phyloP scores from a whole-genome alignment of 2,329 filamentous ascomycete genomes.

The Chrysoporthe cubensis region DNA sequence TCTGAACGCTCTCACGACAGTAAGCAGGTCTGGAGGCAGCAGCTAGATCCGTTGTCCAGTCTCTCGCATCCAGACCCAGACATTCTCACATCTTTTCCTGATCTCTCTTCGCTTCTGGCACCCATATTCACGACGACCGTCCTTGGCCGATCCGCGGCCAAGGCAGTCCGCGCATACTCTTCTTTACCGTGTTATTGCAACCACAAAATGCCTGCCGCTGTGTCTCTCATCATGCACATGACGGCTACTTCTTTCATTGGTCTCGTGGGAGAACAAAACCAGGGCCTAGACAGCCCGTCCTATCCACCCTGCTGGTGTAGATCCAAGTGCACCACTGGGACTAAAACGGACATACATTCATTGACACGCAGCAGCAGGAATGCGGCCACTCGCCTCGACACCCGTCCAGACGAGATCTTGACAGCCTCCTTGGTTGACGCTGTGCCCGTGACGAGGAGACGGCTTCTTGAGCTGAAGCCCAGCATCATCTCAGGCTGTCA shows the following conservation, averaged over 20 bases:
- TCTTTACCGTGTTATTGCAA: slow-evolving; percentile 33
- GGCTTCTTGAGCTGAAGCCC: background rate
- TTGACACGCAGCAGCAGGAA: slow-evolving; percentile 13
- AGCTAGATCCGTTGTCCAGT: background rate
- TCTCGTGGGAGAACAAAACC: slow-evolving; percentile 64
- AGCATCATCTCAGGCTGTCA: slow-evolving; percentile 20
- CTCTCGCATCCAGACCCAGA: background rate
- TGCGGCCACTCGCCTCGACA: slow-evolving; percentile 11
- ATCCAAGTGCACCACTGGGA: slow-evolving; percentile 61
- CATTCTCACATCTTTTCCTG: slow-evolving; percentile 6
- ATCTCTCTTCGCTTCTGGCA: slow-evolving; percentile 9
- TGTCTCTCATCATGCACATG: slow-evolving; percentile 59
- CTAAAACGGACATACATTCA: slow-evolving; percentile 65
- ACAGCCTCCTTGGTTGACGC: background rate
- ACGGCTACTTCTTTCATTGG: slow-evolving; percentile 64
- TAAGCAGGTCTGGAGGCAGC: background rate
- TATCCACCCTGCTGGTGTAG: slow-evolving; percentile 67
- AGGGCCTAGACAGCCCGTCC: slow-evolving; percentile 71
- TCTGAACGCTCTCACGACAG: slow-evolving; percentile 8
- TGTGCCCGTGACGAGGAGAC: slow-evolving; percentile 27
- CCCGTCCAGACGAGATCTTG: background rate
- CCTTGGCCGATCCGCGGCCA: slow-evolving; percentile 3
- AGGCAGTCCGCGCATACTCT: background rate
- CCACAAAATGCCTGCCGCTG: slow-evolving; percentile 67
- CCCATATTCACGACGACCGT: slow-evolving; percentile 9